phyloP scores from a whole-genome alignment of 306 rosid genomes.

The Cyamopsis tetragonoloba region DNA sequence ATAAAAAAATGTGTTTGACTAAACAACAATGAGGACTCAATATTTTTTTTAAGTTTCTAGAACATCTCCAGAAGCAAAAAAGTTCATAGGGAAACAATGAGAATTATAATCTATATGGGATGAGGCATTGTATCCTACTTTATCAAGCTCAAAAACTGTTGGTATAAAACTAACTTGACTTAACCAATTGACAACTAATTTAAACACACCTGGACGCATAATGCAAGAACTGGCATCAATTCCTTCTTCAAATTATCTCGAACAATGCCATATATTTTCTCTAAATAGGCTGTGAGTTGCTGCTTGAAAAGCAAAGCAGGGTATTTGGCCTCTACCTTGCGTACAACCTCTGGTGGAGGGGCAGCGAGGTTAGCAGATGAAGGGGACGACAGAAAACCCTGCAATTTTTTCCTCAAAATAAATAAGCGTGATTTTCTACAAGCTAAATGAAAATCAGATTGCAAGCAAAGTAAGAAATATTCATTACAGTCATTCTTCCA shows the following conservation, averaged over 20 bases:
- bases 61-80: neutral
- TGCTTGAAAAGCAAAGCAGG: conserved; percentile 92
- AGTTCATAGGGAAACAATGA: neutral
- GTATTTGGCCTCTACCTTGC: conserved; percentile 80
- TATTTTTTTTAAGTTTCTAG: neutral
- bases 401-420: conserved; percentile 26
- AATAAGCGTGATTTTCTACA: neutral
- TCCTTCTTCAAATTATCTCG: conserved; percentile 89
- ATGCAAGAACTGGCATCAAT: conserved; percentile 54
- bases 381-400: conserved; percentile 83
- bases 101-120: neutral
- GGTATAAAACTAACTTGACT: neutral
- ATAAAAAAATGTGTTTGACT: neutral
- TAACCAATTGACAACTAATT: conserved; percentile 16
- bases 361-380: conserved; percentile 70
- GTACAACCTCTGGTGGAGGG: conserved; percentile 49
- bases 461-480: neutral
- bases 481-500: conserved; percentile 82
- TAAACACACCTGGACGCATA: conserved; percentile 66
- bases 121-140: neutral
- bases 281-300: conserved; percentile 87
- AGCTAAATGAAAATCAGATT: neutral
- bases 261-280: conserved; percentile 82
- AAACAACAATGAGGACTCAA: neutral
- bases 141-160: conserved; percentile 1